Conservation (phyloP, 2,329 filamentous ascomycete genomes). For the Penicillium crustosum region DNA sequence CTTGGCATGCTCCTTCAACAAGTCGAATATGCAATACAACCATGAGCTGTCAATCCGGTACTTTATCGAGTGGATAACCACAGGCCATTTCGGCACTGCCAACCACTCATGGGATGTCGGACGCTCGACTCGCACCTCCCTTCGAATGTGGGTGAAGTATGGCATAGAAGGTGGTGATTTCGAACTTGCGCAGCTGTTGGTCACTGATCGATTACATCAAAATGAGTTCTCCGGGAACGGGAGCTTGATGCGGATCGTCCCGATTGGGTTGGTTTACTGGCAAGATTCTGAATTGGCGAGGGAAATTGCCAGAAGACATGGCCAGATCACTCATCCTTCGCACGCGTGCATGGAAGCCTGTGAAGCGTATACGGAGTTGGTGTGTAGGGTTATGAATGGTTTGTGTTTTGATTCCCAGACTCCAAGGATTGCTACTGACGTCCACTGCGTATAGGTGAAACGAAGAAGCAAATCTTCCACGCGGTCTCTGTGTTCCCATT, state of each 20-base stretch:
- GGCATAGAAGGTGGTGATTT: background rate
- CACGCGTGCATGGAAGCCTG: slow-evolving; percentile 43
- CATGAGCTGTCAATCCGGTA: slow-evolving; percentile 34
- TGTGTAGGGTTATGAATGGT: slow-evolving; percentile 33
- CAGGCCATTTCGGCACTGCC: slow-evolving; percentile 40
- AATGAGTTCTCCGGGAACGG: slow-evolving; percentile 40
- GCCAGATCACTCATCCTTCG: slow-evolving; percentile 42
- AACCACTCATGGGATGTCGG: slow-evolving; percentile 44
- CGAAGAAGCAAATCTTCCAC: slow-evolving; percentile 18
- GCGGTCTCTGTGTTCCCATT: slow-evolving; percentile 9
- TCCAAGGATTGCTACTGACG: background rate
- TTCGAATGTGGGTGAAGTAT: slow-evolving; percentile 34
- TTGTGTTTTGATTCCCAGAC: background rate
- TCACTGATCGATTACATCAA: slow-evolving; percentile 17
- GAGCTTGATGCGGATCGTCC: slow-evolving; percentile 45
- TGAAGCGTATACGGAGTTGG: slow-evolving; percentile 37
- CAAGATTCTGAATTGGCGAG: slow-evolving; percentile 24
- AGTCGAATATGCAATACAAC: slow-evolving; percentile 31
- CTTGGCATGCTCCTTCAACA: slow-evolving; percentile 41
- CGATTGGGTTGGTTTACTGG: slow-evolving; percentile 37
- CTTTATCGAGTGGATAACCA: slow-evolving; percentile 40
- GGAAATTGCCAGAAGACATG: slow-evolving; percentile 28
- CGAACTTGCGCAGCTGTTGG: slow-evolving; percentile 16
- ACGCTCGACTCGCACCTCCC: slow-evolving; percentile 30
- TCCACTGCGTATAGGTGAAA: slow-evolving; percentile 8